Evolutionary conservation across 1,139 yeast genomes (phyloP).

Genomic region (Geotrichum histeridarum): DNA sequence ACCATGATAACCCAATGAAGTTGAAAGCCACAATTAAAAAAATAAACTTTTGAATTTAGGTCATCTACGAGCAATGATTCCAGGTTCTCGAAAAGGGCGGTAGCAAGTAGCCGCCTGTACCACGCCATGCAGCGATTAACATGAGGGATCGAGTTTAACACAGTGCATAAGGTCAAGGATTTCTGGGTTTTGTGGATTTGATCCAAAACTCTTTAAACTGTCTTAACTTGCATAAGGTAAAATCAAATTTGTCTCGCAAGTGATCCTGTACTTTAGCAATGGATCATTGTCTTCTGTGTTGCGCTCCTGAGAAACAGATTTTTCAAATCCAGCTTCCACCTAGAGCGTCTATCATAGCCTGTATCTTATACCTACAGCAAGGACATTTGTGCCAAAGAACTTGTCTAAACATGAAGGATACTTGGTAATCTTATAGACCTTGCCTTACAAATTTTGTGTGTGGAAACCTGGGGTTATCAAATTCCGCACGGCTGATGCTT

Average conservation of each 20-base stretch:
- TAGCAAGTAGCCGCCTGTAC: slow-evolving; percentile 81
- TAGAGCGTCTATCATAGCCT: too few species aligned
- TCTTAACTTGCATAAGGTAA: slow-evolving; percentile 53
- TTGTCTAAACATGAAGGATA: too few species aligned
- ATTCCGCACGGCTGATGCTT: not conserved
- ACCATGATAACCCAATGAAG: too few species aligned
- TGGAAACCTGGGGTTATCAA: not conserved
- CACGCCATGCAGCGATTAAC: slow-evolving; percentile 76
- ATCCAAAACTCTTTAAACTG: too few species aligned
- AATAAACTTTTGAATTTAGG: slow-evolving; percentile 73
- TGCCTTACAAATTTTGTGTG: too few species aligned
- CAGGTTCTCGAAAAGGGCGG: slow-evolving; percentile 62
- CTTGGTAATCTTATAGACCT: too few species aligned
- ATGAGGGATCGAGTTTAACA: slow-evolving; percentile 53
- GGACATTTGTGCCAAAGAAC: too few species aligned
- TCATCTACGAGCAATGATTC: slow-evolving; percentile 72
- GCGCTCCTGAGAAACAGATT: too few species aligned
- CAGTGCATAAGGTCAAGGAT: slow-evolving; percentile 44
- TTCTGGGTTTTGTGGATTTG: not conserved
- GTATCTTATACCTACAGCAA: too few species aligned
- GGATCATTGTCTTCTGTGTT: too few species aligned
- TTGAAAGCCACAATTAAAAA: too few species aligned
- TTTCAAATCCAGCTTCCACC: too few species aligned
- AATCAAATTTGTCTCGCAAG: slow-evolving; percentile 77
- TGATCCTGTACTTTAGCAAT: slow-evolving; percentile 51